Evolutionary conservation across 371 early-diverging fungal species (phyloP), one percentile per base, ranked within the genome.

Genomic region (Rhizopus arrhizus): DNA sequence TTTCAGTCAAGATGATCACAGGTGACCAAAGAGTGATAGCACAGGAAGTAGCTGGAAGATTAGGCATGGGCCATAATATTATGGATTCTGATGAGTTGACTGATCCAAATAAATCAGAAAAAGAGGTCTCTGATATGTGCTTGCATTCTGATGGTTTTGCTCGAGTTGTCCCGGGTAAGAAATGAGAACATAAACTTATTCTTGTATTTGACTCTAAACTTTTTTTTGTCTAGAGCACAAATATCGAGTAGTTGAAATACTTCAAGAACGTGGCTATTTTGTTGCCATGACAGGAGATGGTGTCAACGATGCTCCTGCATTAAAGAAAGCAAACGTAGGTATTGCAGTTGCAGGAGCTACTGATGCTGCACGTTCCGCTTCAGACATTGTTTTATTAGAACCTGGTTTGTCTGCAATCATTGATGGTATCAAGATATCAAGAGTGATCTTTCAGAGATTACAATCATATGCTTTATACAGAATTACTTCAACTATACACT

Each of bases 311-410:
- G 91, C 94, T 2, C 94, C 92, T 3, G 95, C 90, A 11, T 73
- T 86, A 52, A 82, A 77, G 29, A 77, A 72, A 32, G 89, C 91
- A 11, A 78, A 88, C 59, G 83, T 91, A 3, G 89, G 90, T 40
- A 70, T 91, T 11, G 83, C 89, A 13, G 77, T 90, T 55, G 81
- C 90, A 34, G 91, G 91, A 13, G 88, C 91, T 53, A 95, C 96
- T 3, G 97, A 96, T 67, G 95, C 96, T 4, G 95, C 96, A 32
- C 89, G 96, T 16, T 88, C 93, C 3, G 97, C 97, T 4, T 87
- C 95, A 5, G 97, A 97, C 70, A 94, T 97, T 72, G 95, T 97
- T 3, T 72, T 97, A 53, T 62, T 93, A 11, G 90, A 90, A 11
- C 86, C 92, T 2, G 94, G 95, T 32, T 83, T 96, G 38, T 87